Base-by-base conservation (phyloP, 495 filamentous ascomycete genomes). In the Tuber calosporum region DNA sequence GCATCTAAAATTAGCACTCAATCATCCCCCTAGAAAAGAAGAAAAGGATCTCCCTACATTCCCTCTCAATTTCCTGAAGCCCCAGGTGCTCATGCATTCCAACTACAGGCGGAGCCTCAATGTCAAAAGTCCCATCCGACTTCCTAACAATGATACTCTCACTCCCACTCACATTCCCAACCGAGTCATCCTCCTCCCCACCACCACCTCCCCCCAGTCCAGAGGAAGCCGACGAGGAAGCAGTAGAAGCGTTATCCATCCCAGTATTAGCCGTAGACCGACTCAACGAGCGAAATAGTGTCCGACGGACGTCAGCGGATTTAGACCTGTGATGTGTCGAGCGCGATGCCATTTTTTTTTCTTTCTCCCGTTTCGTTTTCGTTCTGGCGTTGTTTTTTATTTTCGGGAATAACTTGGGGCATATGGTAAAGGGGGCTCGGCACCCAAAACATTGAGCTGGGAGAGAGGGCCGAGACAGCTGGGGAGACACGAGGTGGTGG, bases 41-140 rank as follows among this genome's bases (percentile, higher is more conserved):
- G 11, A 34, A 62, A 30, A 62, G 53, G 19, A 34, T 62, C 13
- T 11, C 53, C 84, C 43, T 83, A 83, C 81, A 84, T 80, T 74
- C 36, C 81, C 84, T 78, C 71, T 77, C 76, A 15, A 78, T 72
- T 15, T 88, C 88, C 38, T 88, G 86, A 0, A 84, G 82, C 71
- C 53, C 53, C 53, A 89, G 85, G 74, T 90, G 86, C 41, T 86
- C 81, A 67, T 85, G 82, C 36, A 86, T 82, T 37, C 86, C 81
- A 1, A 71, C 43, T 17, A 71, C 68, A 70, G 87, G 82, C 3
- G 90, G 91, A 71, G 92, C 87, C 69, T 88, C 88, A n/a, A 94
- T 80, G 77, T 90, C 88, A 75, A 91, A 90, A 69, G 88, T 87
- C 62, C 93, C 93, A 81, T 91, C 89, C 81, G 89, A 85, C 81